These are phyloP conservation scores for Erysimum cheiranthoides DNA, from an alignment of 345 rosid genomes.

Conservation along the genomic window DNA sequence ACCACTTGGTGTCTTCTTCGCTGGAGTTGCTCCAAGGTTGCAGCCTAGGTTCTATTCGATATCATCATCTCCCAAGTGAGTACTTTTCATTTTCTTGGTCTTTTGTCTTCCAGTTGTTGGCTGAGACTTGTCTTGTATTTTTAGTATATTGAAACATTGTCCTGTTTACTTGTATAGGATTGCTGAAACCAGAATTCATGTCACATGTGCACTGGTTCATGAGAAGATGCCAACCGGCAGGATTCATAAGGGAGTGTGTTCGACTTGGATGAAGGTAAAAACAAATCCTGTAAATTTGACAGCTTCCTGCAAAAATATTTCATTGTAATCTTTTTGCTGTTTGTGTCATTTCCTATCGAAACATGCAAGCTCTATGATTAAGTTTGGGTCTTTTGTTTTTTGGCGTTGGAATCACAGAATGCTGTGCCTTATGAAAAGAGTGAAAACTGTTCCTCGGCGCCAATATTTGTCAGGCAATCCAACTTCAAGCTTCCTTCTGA, in stretches of 20 bases:
- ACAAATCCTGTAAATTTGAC: background rate
- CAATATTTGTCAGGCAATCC: conserved; percentile 87
- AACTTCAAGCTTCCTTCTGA: conserved; percentile 90
- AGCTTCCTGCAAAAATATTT: conserved; percentile 13
- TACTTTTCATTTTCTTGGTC: conserved; percentile 9
- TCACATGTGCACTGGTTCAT: conserved; percentile 92
- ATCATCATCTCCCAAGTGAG: conserved; percentile 94
- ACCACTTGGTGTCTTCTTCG: conserved; percentile 96
- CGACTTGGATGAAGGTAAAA: conserved; percentile 87
- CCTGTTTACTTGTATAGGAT: conserved; percentile 53
- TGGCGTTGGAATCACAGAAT: conserved; percentile 52
- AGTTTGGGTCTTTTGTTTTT: background rate
- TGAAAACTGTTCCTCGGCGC: conserved; percentile 78
- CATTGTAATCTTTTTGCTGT: background rate
- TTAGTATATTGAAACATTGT: conserved; percentile 10
- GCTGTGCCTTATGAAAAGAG: conserved; percentile 71
- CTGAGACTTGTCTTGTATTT: conserved; percentile 16
- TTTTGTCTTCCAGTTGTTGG: background rate
- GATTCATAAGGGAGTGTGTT: conserved; percentile 91
- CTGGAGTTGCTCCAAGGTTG: conserved; percentile 90
- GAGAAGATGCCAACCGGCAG: conserved; percentile 88
- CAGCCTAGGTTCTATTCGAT: conserved; percentile 97
- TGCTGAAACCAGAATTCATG: conserved; percentile 85
- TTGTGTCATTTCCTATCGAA: background rate
- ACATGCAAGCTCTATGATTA: background rate